Evolutionary conservation across 2,329 filamentous ascomycete genomes (phyloP), one percentile per base, ranked within the genome.

Genomic region (Aspergillus ibericus): DNA sequence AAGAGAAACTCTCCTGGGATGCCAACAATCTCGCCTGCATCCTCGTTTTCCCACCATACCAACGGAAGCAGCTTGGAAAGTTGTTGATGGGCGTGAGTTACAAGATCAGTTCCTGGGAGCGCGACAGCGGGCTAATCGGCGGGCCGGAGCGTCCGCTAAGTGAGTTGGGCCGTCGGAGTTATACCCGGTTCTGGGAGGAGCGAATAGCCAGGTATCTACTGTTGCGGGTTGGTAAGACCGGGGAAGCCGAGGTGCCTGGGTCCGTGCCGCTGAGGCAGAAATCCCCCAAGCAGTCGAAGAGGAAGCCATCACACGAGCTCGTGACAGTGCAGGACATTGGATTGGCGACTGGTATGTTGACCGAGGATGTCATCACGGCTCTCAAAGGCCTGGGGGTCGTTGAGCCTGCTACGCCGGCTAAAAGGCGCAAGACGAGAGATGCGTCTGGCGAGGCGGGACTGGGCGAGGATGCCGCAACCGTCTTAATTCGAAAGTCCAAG

Each of bases 1-100:
- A 99, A 73, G 95, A 99, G 76, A 98, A 98, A 75, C 90, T 97
- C 82, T 96, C 92, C 3, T 99, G 95, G 93, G 95, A 99, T 70
- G 93, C 93, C 70, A 98, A 99, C 76, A 99, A 98, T 66, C 83
- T 99, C 5, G 95, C 95, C 1, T 99, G 95, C 72, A 99, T 99
- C 66, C 82, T 98, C 6, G 85, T 98, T 15, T 98, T 98, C 70
- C 95, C 95, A 1, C 95, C 95, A 0, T 98, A 93, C 87, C 93
- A 98, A 76, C 88, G 90, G 63, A 92, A 92, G 64, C 92, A 93
- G 1, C 83, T 98, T 0, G 95, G 95, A 0, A 87, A 91, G 53
- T 79, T 98, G 52, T 82, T 99, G 32, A 98, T 99, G 86, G 92
- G 91, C 5, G 86, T 95, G 2, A 96, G 91, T 36, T 99, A 99